A percentile compares a stretch with the other conserved stretches of the same genome.
Conservation (phyloP, 768 basidiomycete species). For the Leccinum arenicola region DNA sequence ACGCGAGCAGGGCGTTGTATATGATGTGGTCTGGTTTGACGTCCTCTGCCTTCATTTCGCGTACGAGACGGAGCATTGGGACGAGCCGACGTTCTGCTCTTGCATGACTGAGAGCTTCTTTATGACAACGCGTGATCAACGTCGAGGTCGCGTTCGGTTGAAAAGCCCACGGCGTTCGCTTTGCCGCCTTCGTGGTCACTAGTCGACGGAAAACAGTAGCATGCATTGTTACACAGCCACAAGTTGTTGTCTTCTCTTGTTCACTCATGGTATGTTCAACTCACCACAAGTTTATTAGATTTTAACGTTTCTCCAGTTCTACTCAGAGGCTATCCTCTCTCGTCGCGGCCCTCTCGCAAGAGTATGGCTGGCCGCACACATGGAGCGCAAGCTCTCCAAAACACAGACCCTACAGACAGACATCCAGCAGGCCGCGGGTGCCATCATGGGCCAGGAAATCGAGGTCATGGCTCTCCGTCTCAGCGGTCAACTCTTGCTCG, state of each 20-base stretch:
- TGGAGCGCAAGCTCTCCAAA: slow-evolving; percentile 97
- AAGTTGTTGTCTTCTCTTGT: neutral
- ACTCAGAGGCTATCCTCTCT: slow-evolving; percentile 90
- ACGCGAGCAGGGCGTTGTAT: slow-evolving; percentile 56
- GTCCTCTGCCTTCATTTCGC: slow-evolving; percentile 55
- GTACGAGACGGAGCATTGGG: slow-evolving; percentile 43
- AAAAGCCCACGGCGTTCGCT: slow-evolving; percentile 27
- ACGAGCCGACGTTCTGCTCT: slow-evolving; percentile 36
- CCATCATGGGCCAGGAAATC: slow-evolving; percentile 91
- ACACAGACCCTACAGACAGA: slow-evolving; percentile 92
- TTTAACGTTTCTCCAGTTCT: slow-evolving; percentile 56
- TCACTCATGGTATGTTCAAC: neutral
- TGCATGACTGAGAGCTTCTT: slow-evolving; percentile 29
- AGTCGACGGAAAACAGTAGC: neutral
- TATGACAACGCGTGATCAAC: slow-evolving; percentile 31
- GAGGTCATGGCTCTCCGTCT: slow-evolving; percentile 92
- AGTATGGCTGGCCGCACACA: slow-evolving; percentile 99
- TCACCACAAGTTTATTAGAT: neutral
- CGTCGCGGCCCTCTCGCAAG: slow-evolving; percentile 91
- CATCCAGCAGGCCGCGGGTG: slow-evolving; percentile 93
- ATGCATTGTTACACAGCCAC: slow-evolving; percentile 24
- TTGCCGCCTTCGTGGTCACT: neutral
- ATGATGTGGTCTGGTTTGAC: slow-evolving; percentile 52
- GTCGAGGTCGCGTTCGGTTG: slow-evolving; percentile 22
- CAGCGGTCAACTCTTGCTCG: slow-evolving; percentile 94